Evolutionary conservation across 805 yeast genomes (phyloP).

Genomic region (Kazachstania martiniae): DNA sequence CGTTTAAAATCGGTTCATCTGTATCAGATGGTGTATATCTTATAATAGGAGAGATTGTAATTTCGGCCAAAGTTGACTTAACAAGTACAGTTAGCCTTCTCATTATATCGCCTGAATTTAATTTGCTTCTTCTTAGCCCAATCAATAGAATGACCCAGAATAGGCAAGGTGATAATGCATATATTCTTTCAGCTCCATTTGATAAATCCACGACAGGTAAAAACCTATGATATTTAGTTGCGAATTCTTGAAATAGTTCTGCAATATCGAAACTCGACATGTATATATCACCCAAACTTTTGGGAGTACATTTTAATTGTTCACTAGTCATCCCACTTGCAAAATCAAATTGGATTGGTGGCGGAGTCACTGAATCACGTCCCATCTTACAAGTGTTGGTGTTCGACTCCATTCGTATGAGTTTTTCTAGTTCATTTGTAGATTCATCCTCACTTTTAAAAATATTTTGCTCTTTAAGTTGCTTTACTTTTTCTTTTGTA

Average conservation of each 20-base stretch:
- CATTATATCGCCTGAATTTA: slow-evolving; percentile 34
- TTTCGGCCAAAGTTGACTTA: slow-evolving; percentile 71
- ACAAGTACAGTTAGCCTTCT: slow-evolving; percentile 56
- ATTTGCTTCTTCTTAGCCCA: slow-evolving; percentile 61
- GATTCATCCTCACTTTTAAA: neutral
- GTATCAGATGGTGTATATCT: slow-evolving; percentile 68
- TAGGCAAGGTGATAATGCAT: slow-evolving; percentile 71
- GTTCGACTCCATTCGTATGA: too few species aligned
- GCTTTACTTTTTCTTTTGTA: slow-evolving; percentile 22
- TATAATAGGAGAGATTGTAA: slow-evolving; percentile 83
- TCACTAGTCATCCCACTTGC: slow-evolving; percentile 22
- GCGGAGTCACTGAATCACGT: neutral
- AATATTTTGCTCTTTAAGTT: neutral
- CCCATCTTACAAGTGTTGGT: too few species aligned
- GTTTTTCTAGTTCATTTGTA: neutral
- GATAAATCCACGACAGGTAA: slow-evolving; percentile 78
- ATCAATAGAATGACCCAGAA: slow-evolving; percentile 92
- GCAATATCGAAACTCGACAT: slow-evolving; percentile 51
- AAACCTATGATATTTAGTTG: slow-evolving; percentile 68
- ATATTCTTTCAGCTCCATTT: slow-evolving; percentile 74
- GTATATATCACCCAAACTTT: slow-evolving; percentile 58
- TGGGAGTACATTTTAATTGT: slow-evolving; percentile 47
- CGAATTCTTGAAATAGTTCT: slow-evolving; percentile 56
- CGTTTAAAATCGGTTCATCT: slow-evolving; percentile 75
- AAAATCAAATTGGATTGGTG: neutral